Conservation (phyloP, 257 asterid genomes). For the Plantago ovata region DNA sequence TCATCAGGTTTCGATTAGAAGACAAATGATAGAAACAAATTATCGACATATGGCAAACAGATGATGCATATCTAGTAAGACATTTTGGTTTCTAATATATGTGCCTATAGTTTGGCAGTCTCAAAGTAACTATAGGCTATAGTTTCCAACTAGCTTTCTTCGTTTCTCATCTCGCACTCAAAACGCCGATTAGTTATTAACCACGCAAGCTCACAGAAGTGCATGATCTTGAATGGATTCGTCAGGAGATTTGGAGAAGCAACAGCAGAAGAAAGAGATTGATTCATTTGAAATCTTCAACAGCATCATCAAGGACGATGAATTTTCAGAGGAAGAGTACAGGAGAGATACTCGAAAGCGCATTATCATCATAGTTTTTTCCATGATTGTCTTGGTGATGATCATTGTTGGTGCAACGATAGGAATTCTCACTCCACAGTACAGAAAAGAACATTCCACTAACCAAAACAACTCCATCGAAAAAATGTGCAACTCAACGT, state of each 20-base stretch:
- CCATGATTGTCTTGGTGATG: conserved; percentile 18
- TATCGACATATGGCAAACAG: too few relatives aligned
- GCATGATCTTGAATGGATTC: conserved; percentile 17
- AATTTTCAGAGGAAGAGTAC: conserved; percentile 27
- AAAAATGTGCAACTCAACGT: conserved; percentile 21
- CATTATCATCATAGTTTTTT: conserved; percentile 21
- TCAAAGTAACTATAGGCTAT: neutral
- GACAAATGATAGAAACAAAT: neutral
- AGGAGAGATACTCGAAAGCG: conserved; percentile 25
- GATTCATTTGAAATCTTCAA: conserved; percentile 23
- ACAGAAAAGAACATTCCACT: conserved; percentile 3
- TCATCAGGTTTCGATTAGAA: neutral
- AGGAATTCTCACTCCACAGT: conserved; percentile 22
- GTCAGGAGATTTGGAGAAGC: conserved; percentile 1
- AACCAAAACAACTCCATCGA: conserved; percentile 10
- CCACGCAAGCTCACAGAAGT: neutral
- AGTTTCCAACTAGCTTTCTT: neutral
- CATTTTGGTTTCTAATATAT: too few relatives aligned
- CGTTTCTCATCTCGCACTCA: neutral
- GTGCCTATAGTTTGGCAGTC: too few relatives aligned
- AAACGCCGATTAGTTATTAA: neutral
- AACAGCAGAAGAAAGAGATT: neutral
- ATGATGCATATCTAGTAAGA: too few relatives aligned
- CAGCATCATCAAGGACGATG: conserved; percentile 16
- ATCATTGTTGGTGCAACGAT: conserved; percentile 18